Base-by-base conservation (phyloP, 257 asterid genomes). In the Solanum microdontum region DNA sequence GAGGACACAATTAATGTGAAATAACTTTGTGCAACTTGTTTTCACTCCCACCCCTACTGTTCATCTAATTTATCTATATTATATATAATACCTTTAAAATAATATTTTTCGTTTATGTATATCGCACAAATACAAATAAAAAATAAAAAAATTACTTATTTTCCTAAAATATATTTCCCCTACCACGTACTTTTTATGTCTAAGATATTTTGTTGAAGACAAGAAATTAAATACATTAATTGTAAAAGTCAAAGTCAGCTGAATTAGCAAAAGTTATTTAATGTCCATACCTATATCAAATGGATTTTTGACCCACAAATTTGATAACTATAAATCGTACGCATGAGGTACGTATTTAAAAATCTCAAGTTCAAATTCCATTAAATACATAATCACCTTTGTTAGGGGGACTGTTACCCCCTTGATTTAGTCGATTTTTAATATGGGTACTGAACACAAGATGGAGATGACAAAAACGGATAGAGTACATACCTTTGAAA, bases 361-460 rank as follows among this genome's bases (percentile, higher is more conserved):
- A 51, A 15, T 15, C 9, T 51, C 62, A 7, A 51, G 62, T 51
- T 51, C 3, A 1, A 51, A 5, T 43, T 43, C 0, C 55, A 12
- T 43, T 43, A 43, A 12, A 4, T 43, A 43, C 55, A 12, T 43
- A 12, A 43, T 43, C 17, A 6, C 17, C 17, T 43, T 43, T 43
- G 55, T 43, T 12, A 43, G 15, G 55, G 6, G 6, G 51, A 43
- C 55, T 43, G 6, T 43, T 43, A 43, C 17, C 55, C 48, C 55
- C 17, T 43, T 4, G 15, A 43, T 45, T 45, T 13, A 45, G 58
- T 13, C 19, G 0, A 0, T 17, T 7, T 17, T 17, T 55, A 55
- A 6, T 55, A 1, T 55, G n/a, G 4, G 0, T 55, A 55, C 4
- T 7, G 4, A 17, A 17, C 64, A 17, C 4, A 10, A 0, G 2